phyloP scores from a whole-genome alignment of 768 basidiomycete species.

The Mycena rebaudengoi region DNA sequence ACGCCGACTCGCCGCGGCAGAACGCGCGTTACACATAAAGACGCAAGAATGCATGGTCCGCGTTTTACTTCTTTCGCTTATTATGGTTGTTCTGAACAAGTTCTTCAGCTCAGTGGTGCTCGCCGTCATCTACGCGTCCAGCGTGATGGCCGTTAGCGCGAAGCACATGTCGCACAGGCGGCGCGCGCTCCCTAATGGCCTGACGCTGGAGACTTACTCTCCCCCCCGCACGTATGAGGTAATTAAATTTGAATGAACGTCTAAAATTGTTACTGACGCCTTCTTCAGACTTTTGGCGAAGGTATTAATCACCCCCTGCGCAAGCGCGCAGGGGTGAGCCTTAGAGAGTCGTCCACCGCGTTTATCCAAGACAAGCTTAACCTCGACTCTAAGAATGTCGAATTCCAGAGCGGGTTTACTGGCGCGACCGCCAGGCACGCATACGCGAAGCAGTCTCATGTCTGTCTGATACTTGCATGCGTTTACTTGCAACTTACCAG shows the following conservation, averaged over 20 bases:
- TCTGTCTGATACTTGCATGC: background rate
- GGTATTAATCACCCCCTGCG: conserved; percentile 32
- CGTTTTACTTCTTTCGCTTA: no score
- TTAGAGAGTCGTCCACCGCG: conserved; percentile 4
- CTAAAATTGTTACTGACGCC: no score
- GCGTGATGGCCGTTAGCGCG: conserved; percentile 11
- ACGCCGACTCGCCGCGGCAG: no score
- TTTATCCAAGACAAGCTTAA: conserved; percentile 13
- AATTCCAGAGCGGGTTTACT: conserved; percentile 14
- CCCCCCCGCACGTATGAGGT: conserved; percentile 37
- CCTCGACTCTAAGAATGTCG: background rate
- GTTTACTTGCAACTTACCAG: background rate
- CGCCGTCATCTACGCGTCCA: conserved; percentile 30
- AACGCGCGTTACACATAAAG: no score
- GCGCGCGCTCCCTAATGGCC: conserved; percentile 34
- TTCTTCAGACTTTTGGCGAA: conserved; percentile 42
- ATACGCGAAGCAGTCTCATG: conserved; percentile 4
- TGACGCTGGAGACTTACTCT: conserved; percentile 35
- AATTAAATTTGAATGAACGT: background rate
- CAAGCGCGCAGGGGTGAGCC: background rate
- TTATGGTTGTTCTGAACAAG: conserved; percentile 36
- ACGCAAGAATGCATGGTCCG: no score
- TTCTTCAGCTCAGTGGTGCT: conserved; percentile 36
- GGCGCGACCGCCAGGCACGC: conserved; percentile 15
- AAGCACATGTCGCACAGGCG: conserved; percentile 35